A percentile compares a stretch with the other conserved stretches of the same genome.
phyloP scores from a whole-genome alignment of 192 early-diverging fungal genomes.

The Dispira simplex region DNA sequence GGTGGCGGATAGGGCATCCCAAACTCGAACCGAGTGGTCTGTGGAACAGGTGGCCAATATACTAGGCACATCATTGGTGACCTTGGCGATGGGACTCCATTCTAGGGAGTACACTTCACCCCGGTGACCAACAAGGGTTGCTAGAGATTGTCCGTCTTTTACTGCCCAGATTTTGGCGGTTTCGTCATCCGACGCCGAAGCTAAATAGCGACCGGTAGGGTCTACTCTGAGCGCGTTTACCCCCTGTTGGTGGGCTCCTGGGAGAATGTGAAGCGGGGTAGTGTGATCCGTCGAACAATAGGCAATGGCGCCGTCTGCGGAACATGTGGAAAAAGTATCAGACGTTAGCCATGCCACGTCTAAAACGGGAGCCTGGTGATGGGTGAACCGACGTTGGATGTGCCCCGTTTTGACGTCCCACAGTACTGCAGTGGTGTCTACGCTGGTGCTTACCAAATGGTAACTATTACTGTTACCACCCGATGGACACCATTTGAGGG shows the following conservation, averaged over 20 bases:
- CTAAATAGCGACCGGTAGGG: slow-evolving; percentile 10
- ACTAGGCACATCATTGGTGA: slow-evolving; percentile 19
- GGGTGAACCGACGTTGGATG: slow-evolving; percentile 3
- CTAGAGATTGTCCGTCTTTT: not conserved
- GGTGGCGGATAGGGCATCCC: slow-evolving; percentile 51
- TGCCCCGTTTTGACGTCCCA: slow-evolving; percentile 66
- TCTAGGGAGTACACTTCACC: slow-evolving; percentile 53
- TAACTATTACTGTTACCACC: slow-evolving; percentile 21
- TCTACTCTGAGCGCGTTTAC: not conserved
- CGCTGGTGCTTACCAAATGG: slow-evolving; percentile 45
- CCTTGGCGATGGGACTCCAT: slow-evolving; percentile 40
- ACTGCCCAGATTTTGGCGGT: slow-evolving; percentile 9
- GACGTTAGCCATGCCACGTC: slow-evolving; percentile 79
- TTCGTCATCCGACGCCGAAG: not conserved
- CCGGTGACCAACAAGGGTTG: slow-evolving; percentile 32
- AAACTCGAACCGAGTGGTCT: slow-evolving; percentile 53
- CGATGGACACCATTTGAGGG: slow-evolving; percentile 57
- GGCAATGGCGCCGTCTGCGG: slow-evolving; percentile 51
- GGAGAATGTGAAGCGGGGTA: slow-evolving; percentile 40
- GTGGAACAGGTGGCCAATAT: slow-evolving; percentile 48
- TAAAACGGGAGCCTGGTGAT: slow-evolving; percentile 29
- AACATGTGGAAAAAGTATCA: slow-evolving; percentile 64
- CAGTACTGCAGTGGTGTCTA: slow-evolving; percentile 58
- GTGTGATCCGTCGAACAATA: slow-evolving; percentile 49
- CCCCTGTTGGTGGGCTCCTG: slow-evolving; percentile 38